Conservation (phyloP, 768 basidiomycete species). For the Zangia roseola region DNA sequence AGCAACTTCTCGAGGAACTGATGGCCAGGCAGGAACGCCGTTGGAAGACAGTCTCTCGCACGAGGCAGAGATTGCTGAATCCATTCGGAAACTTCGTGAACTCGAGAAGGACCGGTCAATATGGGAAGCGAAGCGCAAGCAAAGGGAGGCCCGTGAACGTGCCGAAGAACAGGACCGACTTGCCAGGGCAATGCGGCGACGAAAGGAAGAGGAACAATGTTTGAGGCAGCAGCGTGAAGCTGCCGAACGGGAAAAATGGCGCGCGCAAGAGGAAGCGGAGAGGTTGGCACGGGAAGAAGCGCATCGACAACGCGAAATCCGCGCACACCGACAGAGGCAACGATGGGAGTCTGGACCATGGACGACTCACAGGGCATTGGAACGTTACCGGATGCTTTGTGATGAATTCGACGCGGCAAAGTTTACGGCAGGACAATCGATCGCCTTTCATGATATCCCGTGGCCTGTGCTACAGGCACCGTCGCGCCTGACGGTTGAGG, state of each 20-base stretch:
- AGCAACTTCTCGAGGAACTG: constrained; percentile 3
- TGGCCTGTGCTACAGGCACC: constrained; percentile 73
- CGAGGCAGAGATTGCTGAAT: constrained; percentile 53
- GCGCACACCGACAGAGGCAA: constrained; percentile 47
- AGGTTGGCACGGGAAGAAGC: constrained; percentile 33
- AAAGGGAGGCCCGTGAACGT: constrained; percentile 42
- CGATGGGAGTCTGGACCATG: constrained; percentile 61
- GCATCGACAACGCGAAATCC: constrained; percentile 39
- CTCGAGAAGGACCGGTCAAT: constrained; percentile 61
- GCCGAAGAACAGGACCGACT: constrained; percentile 42
- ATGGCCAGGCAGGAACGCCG: not conserved
- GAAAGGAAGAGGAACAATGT: constrained; percentile 32
- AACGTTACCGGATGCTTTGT: constrained; percentile 60
- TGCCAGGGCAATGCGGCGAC: constrained; percentile 34
- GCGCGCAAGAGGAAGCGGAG: constrained; percentile 29
- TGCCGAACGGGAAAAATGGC: constrained; percentile 22
- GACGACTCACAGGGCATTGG: constrained; percentile 65
- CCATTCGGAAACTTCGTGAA: constrained; percentile 65
- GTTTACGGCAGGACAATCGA: constrained; percentile 49
- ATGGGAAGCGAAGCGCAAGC: constrained; percentile 55
- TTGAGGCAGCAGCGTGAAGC: constrained; percentile 24
- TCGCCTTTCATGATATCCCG: constrained; percentile 64
- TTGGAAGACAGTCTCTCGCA: constrained; percentile 39
- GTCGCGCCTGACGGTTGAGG: constrained; percentile 51
- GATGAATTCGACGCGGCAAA: constrained; percentile 63